These are phyloP conservation scores for Tuber aestivum DNA, from an alignment of 495 filamentous ascomycete genomes.

Conservation along the genomic window DNA sequence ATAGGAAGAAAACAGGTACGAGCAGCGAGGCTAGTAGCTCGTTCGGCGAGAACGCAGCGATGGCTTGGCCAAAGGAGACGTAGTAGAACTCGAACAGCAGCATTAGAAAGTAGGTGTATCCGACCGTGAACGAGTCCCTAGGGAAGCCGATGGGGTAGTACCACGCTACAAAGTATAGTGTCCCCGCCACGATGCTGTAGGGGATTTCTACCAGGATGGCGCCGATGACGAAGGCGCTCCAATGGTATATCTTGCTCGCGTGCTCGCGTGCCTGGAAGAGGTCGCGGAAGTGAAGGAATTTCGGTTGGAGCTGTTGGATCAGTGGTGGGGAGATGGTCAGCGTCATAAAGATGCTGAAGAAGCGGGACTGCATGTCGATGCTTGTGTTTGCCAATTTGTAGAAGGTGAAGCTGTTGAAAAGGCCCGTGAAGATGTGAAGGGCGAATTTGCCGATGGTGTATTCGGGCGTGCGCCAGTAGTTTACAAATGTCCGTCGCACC, in stretches of 20 bases:
- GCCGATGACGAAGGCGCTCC: slow-evolving; percentile 63
- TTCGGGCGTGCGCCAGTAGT: slow-evolving; percentile 45
- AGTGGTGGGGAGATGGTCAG: slow-evolving; percentile 48
- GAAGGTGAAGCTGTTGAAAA: slow-evolving; percentile 57
- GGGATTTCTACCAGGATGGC: slow-evolving; percentile 70
- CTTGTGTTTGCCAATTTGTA: slow-evolving; percentile 42
- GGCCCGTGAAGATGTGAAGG: slow-evolving; percentile 45
- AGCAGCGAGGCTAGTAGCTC: slow-evolving; percentile 64
- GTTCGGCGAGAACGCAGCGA: slow-evolving; percentile 67
- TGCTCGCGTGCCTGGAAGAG: slow-evolving; percentile 67
- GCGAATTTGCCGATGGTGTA: slow-evolving; percentile 49
- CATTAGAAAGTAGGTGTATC: slow-evolving; percentile 42
- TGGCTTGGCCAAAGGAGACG: slow-evolving; percentile 66
- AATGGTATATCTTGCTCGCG: slow-evolving; percentile 64
- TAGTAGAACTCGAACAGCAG: slow-evolving; percentile 70
- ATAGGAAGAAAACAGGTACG: slow-evolving; percentile 60
- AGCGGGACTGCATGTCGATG: slow-evolving; percentile 43
- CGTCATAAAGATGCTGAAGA: slow-evolving; percentile 45
- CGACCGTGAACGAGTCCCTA: slow-evolving; percentile 37
- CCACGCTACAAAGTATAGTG: slow-evolving; percentile 57
- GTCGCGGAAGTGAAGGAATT: slow-evolving; percentile 59
- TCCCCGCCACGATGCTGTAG: slow-evolving; percentile 57
- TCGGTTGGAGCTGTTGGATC: slow-evolving; percentile 59
- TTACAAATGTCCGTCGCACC: slow-evolving; percentile 43
- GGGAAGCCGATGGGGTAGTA: slow-evolving; percentile 53